Conservation (phyloP, 192 early-diverging fungal species). For the Coemansia sp. region DNA sequence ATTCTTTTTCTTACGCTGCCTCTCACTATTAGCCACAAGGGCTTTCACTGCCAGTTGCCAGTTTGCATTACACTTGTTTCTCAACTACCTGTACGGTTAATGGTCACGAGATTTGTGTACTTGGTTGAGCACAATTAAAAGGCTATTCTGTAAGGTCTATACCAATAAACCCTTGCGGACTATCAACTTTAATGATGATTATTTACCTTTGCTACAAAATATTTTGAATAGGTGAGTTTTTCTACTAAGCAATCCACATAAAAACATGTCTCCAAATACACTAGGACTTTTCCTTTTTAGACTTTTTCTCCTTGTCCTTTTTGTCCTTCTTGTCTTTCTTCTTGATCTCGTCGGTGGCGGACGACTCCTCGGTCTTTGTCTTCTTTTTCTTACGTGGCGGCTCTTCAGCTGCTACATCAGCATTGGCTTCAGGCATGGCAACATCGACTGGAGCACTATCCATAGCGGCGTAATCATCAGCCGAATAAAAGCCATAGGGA, state of each 20-base stretch:
- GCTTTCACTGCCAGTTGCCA: no score
- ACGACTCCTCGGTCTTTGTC: slow-evolving; percentile 9
- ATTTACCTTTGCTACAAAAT: no score
- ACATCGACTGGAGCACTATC: neutral
- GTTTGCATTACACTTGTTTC: no score
- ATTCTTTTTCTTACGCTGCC: no score
- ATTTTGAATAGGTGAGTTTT: neutral
- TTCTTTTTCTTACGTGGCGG: slow-evolving; percentile 11
- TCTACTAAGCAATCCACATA: neutral
- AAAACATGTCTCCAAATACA: neutral
- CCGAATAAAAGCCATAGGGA: slow-evolving; percentile 55
- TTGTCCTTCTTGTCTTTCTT: slow-evolving; percentile 33
- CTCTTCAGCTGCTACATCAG: neutral
- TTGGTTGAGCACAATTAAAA: no score
- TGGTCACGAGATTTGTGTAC: no score
- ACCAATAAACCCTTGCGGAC: no score
- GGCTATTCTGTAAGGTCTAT: no score
- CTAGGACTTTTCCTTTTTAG: slow-evolving; percentile 11
- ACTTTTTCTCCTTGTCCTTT: slow-evolving; percentile 19
- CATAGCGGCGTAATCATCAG: slow-evolving; percentile 42
- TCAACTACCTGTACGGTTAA: no score
- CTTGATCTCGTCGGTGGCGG: slow-evolving; percentile 6
- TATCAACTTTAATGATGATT: no score
- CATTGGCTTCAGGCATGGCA: neutral
- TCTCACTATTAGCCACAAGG: no score